Evolutionary conservation across 495 filamentous ascomycete genomes (phyloP).

Genomic region (Annulohypoxylon bovei): DNA sequence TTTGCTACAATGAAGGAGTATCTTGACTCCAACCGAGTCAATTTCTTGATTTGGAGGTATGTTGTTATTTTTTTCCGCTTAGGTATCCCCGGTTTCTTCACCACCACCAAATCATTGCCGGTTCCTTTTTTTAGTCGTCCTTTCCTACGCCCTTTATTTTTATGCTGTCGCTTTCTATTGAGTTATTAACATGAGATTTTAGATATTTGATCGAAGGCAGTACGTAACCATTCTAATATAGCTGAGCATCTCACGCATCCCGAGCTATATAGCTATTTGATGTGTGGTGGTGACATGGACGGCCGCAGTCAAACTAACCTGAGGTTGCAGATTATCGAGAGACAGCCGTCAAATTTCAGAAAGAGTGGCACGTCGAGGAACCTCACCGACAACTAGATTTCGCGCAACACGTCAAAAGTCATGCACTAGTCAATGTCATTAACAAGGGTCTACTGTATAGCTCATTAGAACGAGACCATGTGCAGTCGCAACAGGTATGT

Average conservation of each 20-base stretch:
- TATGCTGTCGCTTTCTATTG: constrained; percentile 36
- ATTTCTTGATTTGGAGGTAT: constrained; percentile 98
- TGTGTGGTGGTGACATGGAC: constrained; percentile 37
- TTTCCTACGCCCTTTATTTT: constrained; percentile 15
- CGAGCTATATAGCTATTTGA: constrained; percentile 19
- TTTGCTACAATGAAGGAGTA: constrained; percentile 64
- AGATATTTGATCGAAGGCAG: constrained; percentile 92
- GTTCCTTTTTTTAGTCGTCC: constrained; percentile 1
- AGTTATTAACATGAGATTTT: constrained; percentile 49
- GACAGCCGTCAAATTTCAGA: constrained; percentile 81
- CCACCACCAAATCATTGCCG: constrained; percentile 40
- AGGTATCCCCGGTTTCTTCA: constrained; percentile 48
- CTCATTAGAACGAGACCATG: constrained; percentile 68
- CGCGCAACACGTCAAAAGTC: constrained; percentile 76
- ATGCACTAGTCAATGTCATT: constrained; percentile 77
- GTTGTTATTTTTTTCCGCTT: constrained; percentile 53
- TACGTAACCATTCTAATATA: constrained; percentile 59
- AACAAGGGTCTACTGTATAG: constrained; percentile 82
- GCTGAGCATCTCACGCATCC: constrained; percentile 16
- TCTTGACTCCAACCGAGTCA: constrained; percentile 92
- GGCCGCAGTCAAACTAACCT: constrained; percentile 46
- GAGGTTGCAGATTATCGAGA: constrained; percentile 69
- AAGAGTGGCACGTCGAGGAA: constrained; percentile 77
- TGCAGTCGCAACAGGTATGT: constrained; percentile 67
- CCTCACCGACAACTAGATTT: constrained; percentile 77